phyloP scores from a whole-genome alignment of 371 early-diverging fungal genomes.

The Gilbertella persicaria region DNA sequence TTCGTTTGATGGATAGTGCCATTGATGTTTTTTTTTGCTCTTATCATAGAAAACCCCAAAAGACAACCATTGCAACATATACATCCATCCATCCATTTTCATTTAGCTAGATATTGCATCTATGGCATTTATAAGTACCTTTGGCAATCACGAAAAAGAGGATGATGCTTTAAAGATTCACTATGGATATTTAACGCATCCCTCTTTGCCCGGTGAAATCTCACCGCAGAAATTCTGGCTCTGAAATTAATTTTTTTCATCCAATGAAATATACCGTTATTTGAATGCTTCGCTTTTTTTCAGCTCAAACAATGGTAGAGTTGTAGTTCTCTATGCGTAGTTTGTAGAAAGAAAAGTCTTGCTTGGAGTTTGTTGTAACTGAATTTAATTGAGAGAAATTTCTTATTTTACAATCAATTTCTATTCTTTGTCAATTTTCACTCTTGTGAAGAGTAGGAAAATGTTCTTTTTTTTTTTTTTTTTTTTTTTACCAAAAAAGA shows the following conservation, averaged over 20 bases:
- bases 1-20: too few species aligned
- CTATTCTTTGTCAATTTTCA: too few species aligned
- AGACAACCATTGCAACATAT: neutral
- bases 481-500: too few species aligned
- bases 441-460: too few species aligned
- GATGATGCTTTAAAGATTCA: conserved; percentile 2
- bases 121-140: neutral
- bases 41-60: neutral
- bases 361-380: too few species aligned
- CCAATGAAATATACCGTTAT: neutral
- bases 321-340: too few species aligned
- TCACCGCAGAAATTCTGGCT: neutral
- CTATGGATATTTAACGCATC: neutral
- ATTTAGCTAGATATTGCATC: neutral
- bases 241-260: neutral
- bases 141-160: conserved; percentile 19
- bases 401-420: too few species aligned
- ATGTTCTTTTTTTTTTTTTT: too few species aligned
- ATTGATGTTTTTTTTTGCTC: neutral
- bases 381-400: too few species aligned
- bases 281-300: neutral
- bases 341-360: too few species aligned
- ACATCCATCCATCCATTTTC: conserved; percentile 10
- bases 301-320: too few species aligned
- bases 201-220: neutral